These are phyloP conservation scores for Pelargonium fulgidum DNA, from an alignment of 441 rosid species.

Conservation along the genomic window DNA sequence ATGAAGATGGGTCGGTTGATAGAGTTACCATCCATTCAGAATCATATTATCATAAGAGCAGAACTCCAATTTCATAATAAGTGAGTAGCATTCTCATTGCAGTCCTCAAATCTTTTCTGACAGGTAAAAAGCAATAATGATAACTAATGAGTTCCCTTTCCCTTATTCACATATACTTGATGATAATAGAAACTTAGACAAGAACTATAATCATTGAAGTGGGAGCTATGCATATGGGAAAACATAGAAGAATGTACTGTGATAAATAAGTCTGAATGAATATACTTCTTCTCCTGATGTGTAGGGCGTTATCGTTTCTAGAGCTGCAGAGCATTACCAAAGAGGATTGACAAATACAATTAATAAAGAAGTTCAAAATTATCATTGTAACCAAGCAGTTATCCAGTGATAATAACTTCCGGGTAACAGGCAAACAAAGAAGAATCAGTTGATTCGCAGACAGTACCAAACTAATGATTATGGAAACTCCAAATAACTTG, in stretches of 20 bases:
- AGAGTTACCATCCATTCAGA: not conserved
- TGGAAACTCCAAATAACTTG: conserved; percentile 1
- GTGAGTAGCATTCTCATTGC: not conserved
- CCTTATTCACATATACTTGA: not conserved
- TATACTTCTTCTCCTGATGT: not conserved
- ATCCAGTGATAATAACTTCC: not conserved
- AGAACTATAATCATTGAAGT: not conserved
- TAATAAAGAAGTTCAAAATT: not conserved
- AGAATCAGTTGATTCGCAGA: not conserved
- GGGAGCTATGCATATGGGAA: not conserved
- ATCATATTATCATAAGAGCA: not conserved
- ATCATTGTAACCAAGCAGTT: not conserved
- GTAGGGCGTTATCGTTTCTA: not conserved
- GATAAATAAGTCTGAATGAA: conserved; percentile 1
- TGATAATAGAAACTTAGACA: not conserved
- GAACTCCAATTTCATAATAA: not conserved
- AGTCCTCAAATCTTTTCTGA: not conserved
- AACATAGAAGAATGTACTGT: not conserved
- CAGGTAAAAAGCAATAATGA: not conserved
- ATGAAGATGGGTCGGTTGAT: too few relatives aligned
- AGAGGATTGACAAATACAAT: not conserved
- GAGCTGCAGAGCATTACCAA: not conserved
- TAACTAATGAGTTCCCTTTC: not conserved
- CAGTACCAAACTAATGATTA: not conserved
- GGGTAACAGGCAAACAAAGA: too few relatives aligned